phyloP scores from a whole-genome alignment of 1,139 yeast species.

The Yamadazyma diddensiae region DNA sequence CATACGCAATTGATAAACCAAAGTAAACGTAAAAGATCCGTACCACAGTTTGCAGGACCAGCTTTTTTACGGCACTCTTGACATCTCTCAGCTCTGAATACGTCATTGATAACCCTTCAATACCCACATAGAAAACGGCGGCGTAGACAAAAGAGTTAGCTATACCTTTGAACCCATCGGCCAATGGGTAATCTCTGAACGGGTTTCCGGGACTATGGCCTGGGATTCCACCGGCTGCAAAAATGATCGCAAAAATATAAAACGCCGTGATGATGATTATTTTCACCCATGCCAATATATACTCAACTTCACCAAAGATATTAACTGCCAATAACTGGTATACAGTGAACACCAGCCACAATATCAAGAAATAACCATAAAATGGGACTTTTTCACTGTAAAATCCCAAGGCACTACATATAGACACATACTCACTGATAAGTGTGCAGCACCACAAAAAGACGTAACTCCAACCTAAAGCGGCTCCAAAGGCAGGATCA shows the following conservation, averaged over 20 bases:
- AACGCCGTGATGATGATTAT: slow-evolving; percentile 41
- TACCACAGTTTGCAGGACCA: slow-evolving; percentile 51
- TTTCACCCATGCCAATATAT: slow-evolving; percentile 35
- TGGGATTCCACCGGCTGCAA: slow-evolving; percentile 40
- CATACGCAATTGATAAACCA: slow-evolving; percentile 37
- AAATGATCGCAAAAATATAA: slow-evolving; percentile 38
- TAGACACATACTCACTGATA: slow-evolving; percentile 24
- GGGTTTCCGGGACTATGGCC: slow-evolving; percentile 44
- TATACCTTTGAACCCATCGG: slow-evolving; percentile 38
- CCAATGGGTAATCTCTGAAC: slow-evolving; percentile 37
- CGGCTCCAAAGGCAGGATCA: slow-evolving; percentile 41
- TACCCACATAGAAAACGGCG: slow-evolving; percentile 65
- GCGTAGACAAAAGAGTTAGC: slow-evolving; percentile 48
- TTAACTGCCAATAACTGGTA: slow-evolving; percentile 39
- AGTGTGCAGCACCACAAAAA: slow-evolving; percentile 29
- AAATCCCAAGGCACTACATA: slow-evolving; percentile 28
- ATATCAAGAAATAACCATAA: slow-evolving; percentile 30
- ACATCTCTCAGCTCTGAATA: slow-evolving; percentile 67
- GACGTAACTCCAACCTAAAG: slow-evolving; percentile 43
- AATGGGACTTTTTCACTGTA: slow-evolving; percentile 28
- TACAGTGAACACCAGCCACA: slow-evolving; percentile 33
- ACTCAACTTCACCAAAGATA: slow-evolving; percentile 46
- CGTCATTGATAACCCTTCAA: slow-evolving; percentile 63
- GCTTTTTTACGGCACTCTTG: slow-evolving; percentile 47
- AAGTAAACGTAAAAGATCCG: slow-evolving; percentile 36